These are phyloP conservation scores for Talaromyces liani DNA, from an alignment of 495 filamentous ascomycete genomes.

Conservation along the genomic window DNA sequence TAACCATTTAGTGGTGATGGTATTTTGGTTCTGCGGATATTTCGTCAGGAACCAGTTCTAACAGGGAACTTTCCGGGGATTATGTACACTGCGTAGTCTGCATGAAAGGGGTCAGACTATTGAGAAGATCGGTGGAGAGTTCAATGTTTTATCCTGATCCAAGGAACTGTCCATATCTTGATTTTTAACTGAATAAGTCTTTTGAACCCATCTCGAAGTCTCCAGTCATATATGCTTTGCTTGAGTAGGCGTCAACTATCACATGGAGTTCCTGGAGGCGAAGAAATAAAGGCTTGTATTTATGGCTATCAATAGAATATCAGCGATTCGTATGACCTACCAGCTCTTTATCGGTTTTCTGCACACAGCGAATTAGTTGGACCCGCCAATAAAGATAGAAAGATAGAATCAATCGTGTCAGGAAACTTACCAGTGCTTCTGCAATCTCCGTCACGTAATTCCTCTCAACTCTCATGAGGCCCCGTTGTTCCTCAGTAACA, in stretches of 20 bases:
- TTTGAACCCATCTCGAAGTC: neutral
- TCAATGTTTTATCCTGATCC: no score
- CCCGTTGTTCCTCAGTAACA: neutral
- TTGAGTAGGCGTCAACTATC: neutral
- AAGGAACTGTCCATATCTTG: no score
- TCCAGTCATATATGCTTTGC: neutral
- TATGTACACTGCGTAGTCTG: no score
- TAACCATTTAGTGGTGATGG: no score
- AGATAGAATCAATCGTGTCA: neutral
- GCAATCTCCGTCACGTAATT: neutral
- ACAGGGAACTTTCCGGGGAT: no score
- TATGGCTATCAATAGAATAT: neutral
- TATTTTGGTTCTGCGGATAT: no score
- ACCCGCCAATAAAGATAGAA: neutral
- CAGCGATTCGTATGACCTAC: neutral
- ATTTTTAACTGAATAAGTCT: neutral
- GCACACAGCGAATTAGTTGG: neutral
- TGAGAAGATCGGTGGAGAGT: no score
- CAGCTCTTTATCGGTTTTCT: neutral
- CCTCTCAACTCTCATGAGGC: conserved; percentile 1
- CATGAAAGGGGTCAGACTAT: no score
- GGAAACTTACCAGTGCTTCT: conserved; percentile 3
- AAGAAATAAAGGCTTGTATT: neutral
- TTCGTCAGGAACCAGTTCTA: no score
- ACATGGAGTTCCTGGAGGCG: neutral